Evolutionary conservation across 2,329 filamentous ascomycete genomes (phyloP), one percentile per base, ranked within the genome.

Genomic region (Aspergillus intermedius): DNA sequence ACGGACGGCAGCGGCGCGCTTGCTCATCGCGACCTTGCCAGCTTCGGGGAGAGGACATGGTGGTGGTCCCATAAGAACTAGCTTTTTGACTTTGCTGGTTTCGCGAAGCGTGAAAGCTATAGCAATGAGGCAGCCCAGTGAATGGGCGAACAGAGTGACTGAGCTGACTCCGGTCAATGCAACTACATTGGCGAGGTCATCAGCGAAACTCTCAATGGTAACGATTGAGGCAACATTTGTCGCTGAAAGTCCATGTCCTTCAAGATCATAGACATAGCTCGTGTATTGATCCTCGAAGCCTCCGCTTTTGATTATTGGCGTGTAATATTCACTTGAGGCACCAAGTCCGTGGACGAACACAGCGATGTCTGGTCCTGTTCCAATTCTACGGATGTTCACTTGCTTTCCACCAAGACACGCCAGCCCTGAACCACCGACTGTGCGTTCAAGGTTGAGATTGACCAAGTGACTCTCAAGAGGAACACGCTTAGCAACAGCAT

Each of bases 311-410:
- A 78, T 64, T 5, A 81, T 57, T 0, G 78, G 76, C 0, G 58
- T 61, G 58, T 69, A 81, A 54, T 65, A 74, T 3, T 72, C 67
- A 3, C 65, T 64, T 1, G 68, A 74, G 2, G 71, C 74, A 3
- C 77, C 78, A 0, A 82, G 67, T 5, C 79, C 78, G 51, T 81
- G 79, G n/a, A 82, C 61, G 52, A 81, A 80, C 21, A 80, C 60
- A 21, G 37, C 37, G 1, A 68, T 19, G 4, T 44, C 30, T 56
- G 2, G 60, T 10, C 53, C 60, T 12, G 52, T 57, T 9, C 66
- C 68, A 25, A 60, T 30, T 25, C 51, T 56, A 44, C 10, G 39
- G 19, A 15, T 39, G 40, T 66, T 64, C 55, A 41, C 53, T 76
- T 78, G 30, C 61, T 60, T 50, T 19, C 42, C 28, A 15, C 69